Evolutionary conservation across 78 protist genomes (phyloP), one percentile per base, ranked within the genome.

Genomic region (Pigoraptor vietnamica): DNA sequence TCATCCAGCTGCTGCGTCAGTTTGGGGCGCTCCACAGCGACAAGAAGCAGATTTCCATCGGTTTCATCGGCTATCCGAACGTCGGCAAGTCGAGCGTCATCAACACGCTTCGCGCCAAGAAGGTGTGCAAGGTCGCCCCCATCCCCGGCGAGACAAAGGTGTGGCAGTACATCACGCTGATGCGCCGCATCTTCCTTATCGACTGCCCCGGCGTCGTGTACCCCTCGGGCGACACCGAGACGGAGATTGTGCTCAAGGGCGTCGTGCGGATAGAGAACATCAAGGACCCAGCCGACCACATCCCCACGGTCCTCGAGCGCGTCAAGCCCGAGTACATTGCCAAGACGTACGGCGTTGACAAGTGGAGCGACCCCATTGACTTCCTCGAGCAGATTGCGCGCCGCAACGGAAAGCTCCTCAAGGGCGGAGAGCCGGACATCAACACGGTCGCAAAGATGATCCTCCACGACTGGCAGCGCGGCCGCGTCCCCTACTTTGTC

Each of bases 191-290:
- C 95, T 99, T 89, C 96, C 92, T 99, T 33, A 97, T 99, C 94
- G 99, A 99, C 94, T 99, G 99, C 94, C 99, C 99, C 25, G 99
- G 99, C 32, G 95, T 98, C 21, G 98, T 98, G 0, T 94, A 96
- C 37, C 92, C 94, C 39, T 34, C 95, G n/a, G 94, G 92, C 35
- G 98, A 98, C 56, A 37, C 95, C 0, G 97, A 97, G 91, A 82
- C 96, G 32, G 97, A 97, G 67, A 87, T 94, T 23, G 97, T 98
- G 23, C 94, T 98, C 40, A 97, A 97, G 93, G 84, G 91, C 24
- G 95, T 95, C 10, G 98, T 98, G 38, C 94, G 99, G 23, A 95
- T 98, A 21, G 99, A 98, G 93, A 96, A 96, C 84, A 87, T 98
- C 55, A 95, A 84, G 33, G 94, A 91, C 36, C 95, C 98, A 25